These are phyloP conservation scores for Amorphotheca resinae DNA, from an alignment of 495 filamentous ascomycete genomes.

Conservation along the genomic window DNA sequence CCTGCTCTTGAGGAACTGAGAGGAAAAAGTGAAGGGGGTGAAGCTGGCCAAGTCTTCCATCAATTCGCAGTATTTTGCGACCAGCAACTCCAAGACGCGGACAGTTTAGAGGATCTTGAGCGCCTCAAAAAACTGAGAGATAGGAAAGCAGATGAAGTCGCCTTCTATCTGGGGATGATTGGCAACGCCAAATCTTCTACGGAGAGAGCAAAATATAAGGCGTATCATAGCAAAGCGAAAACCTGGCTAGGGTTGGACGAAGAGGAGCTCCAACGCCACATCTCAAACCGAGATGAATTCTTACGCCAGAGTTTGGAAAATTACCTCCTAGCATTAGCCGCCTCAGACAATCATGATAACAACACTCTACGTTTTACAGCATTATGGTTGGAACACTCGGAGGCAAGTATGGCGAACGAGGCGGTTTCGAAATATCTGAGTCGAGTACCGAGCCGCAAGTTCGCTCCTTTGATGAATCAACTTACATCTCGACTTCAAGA, in stretches of 20 bases:
- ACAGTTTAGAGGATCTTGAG: conserved; percentile 71
- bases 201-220: conserved; percentile 31
- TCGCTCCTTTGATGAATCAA: conserved; percentile 90
- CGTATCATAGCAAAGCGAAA: conserved; percentile 48
- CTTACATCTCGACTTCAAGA: conserved; percentile 80
- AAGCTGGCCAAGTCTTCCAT: conserved; percentile 81
- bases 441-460: conserved; percentile 77
- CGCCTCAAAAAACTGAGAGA: conserved; percentile 68
- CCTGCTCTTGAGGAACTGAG: conserved; percentile 71
- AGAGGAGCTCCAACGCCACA: conserved; percentile 69
- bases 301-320: conserved; percentile 83
- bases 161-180: conserved; percentile 48
- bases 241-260: conserved; percentile 85
- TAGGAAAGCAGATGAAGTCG: conserved; percentile 67
- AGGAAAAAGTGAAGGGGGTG: conserved; percentile 51
- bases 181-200: conserved; percentile 36
- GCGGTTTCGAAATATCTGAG: conserved; percentile 57
- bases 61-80: conserved; percentile 94
- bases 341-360: conserved; percentile 78
- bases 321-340: conserved; percentile 72
- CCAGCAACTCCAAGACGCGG: conserved; percentile 73
- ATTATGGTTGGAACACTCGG: conserved; percentile 79
- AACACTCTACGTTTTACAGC: conserved; percentile 91
- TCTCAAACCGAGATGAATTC: conserved; percentile 63
- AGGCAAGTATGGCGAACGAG: conserved; percentile 56